A percentile compares a stretch with the other conserved stretches of the same genome.
Evolutionary conservation across 208 protist genomes (phyloP).

Genomic region (Crithidia sp.): DNA sequence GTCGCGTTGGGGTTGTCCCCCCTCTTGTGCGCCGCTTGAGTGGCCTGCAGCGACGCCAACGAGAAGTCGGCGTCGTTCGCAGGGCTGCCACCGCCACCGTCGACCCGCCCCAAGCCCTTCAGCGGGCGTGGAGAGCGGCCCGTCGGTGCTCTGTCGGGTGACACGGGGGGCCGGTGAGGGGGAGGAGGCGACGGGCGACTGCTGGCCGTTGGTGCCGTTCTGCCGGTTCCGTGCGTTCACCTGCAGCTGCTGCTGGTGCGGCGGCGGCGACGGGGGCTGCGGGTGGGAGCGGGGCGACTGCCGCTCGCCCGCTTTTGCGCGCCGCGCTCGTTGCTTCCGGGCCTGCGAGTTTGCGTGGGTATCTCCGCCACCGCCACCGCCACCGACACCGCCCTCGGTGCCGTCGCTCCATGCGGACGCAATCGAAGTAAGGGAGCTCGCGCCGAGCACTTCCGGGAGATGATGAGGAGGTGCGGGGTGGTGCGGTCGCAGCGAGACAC

Average conservation of each 20-base stretch:
- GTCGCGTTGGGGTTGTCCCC: no score
- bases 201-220: no score
- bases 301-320: no score
- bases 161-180: background rate
- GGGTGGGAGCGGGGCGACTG: no score
- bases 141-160: no score
- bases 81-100: background rate
- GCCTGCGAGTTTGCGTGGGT: no score
- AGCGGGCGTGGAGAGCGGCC: background rate
- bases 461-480: background rate
- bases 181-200: background rate
- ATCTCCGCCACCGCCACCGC: no score
- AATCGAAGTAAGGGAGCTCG: constrained; percentile 16
- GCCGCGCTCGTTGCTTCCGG: no score
- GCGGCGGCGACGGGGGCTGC: no score
- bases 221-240: background rate
- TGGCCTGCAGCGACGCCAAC: constrained; percentile 9
- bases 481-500: constrained; percentile 3
- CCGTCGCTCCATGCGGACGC: constrained; percentile 4
- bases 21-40: background rate
- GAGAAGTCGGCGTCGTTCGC: constrained; percentile 9
- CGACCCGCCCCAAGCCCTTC: background rate
- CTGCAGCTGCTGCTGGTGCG: background rate
- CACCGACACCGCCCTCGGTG: background rate
- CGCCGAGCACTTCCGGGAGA: constrained; percentile 1